phyloP scores from a whole-genome alignment of 148 eudicot species.

The Vaccinium myrtillus region DNA sequence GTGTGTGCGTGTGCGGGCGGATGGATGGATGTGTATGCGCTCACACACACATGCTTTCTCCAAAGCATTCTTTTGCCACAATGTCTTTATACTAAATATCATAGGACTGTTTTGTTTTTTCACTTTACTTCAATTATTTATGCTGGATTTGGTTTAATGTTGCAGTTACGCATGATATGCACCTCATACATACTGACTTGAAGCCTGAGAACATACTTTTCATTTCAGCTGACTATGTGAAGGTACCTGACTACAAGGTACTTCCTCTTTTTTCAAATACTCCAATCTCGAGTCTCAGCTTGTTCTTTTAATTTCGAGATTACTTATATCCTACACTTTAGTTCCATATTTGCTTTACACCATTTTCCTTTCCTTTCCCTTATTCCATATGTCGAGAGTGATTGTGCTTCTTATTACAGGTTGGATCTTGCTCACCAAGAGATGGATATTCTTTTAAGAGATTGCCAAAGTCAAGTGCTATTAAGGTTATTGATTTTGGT shows the following conservation, averaged over 20 bases:
- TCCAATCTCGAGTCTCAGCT: neutral
- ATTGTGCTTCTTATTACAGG: conserved; percentile 34
- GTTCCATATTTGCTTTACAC: neutral
- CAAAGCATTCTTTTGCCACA: neutral
- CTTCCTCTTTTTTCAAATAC: neutral
- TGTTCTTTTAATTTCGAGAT: neutral
- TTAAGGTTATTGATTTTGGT: conserved; percentile 96
- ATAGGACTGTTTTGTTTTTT: neutral
- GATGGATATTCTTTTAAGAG: conserved; percentile 67
- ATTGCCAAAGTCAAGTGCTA: conserved; percentile 89
- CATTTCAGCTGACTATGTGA: conserved; percentile 55
- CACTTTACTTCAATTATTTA: conserved; percentile 15
- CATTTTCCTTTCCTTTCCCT: neutral
- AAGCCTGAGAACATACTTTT: conserved; percentile 87
- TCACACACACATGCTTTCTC: neutral
- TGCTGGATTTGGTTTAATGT: conserved; percentile 17
- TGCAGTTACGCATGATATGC: conserved; percentile 90
- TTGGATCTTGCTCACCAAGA: conserved; percentile 68
- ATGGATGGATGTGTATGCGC: neutral
- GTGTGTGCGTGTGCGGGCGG: neutral
- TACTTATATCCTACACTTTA: neutral
- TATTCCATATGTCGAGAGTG: neutral
- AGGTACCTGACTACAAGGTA: conserved; percentile 82
- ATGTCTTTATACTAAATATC: neutral
- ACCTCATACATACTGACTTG: conserved; percentile 80